phyloP scores from a whole-genome alignment of 1,139 yeast species.

The Geotrichum histeridarum region DNA sequence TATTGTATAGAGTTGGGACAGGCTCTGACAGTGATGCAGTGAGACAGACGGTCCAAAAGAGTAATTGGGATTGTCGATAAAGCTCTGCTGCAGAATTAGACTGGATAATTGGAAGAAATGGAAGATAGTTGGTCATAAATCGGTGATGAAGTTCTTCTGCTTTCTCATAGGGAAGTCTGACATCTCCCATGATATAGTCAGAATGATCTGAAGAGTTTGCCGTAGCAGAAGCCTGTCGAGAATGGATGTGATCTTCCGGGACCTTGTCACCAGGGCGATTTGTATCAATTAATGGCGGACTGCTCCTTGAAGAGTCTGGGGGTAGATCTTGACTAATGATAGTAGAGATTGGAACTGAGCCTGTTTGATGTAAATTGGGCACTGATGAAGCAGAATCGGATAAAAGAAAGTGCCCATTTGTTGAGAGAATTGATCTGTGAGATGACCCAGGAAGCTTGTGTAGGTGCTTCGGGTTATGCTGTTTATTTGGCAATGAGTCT shows the following conservation, averaged over 20 bases:
- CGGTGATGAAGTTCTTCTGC: constrained; percentile 69
- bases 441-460: neutral
- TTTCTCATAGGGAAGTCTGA: constrained; percentile 55
- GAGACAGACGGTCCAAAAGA: constrained; percentile 86
- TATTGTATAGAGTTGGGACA: constrained; percentile 74
- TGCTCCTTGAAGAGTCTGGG: neutral
- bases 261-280: constrained; percentile 8
- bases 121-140: constrained; percentile 63
- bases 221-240: constrained; percentile 11
- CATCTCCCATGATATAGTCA: constrained; percentile 60
- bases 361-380: neutral
- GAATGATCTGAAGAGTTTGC: neutral
- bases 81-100: constrained; percentile 70
- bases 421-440: neutral
- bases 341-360: constrained; percentile 10
- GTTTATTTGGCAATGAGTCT: constrained; percentile 16
- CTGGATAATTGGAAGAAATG: constrained; percentile 73
- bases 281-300: constrained; percentile 4
- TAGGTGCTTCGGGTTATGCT: neutral
- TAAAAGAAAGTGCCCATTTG: neutral
- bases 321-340: constrained; percentile 2
- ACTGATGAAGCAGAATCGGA: neutral
- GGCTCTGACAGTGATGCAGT: constrained; percentile 86
- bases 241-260: constrained; percentile 4
- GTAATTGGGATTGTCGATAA: constrained; percentile 73